These are phyloP conservation scores for Musa itinerans DNA, from an alignment of 176 grass and related monocot species.

Conservation along the genomic window DNA sequence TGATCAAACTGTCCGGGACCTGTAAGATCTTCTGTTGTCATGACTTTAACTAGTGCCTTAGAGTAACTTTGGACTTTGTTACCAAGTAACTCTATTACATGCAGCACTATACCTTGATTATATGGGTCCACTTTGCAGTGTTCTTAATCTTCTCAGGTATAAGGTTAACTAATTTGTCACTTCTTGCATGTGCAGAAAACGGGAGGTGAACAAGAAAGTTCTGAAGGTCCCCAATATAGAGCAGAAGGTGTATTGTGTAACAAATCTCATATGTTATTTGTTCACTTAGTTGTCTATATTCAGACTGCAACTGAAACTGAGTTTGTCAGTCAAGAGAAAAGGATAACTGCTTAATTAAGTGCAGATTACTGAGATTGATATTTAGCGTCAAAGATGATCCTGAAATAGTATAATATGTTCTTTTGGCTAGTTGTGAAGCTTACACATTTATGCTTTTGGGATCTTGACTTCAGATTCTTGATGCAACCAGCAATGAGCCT, in stretches of 20 bases:
- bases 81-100: background rate
- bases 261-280: background rate
- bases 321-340: background rate
- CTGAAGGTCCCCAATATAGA: slow-evolving; percentile 80
- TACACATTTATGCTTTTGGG: background rate
- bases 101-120: background rate
- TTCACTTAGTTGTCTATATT: background rate
- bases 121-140: background rate
- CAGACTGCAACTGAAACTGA: background rate
- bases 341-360: no score
- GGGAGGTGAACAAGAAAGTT: slow-evolving; percentile 97
- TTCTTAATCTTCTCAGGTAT: background rate
- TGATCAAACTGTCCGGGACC: slow-evolving; percentile 89
- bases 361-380: no score
- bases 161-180: background rate
- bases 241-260: slow-evolving; percentile 54
- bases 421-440: background rate
- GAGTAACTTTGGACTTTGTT: slow-evolving; percentile 2
- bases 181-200: slow-evolving; percentile 39
- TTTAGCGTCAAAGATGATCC: background rate
- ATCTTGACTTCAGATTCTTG: slow-evolving; percentile 52
- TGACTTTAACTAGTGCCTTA: background rate
- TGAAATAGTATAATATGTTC: background rate
- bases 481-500: slow-evolving; percentile 95
- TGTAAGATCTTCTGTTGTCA: slow-evolving; percentile 37